A percentile compares a stretch with the other conserved stretches of the same genome.
phyloP scores from a whole-genome alignment of 306 rosid species.

The Corylus avellana region DNA sequence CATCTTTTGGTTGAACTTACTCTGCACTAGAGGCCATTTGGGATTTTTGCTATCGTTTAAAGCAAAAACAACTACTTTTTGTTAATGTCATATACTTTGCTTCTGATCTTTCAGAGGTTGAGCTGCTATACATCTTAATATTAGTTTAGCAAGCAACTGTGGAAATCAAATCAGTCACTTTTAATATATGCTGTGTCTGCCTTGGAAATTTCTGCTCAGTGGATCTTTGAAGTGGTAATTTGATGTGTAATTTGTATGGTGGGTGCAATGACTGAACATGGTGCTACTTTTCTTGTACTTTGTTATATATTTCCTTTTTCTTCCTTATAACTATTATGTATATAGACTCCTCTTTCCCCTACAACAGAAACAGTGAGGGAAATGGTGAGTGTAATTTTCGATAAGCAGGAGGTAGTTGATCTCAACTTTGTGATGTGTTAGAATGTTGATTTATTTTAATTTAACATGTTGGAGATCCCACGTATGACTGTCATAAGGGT shows the following conservation, averaged over 20 bases:
- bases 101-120: neutral
- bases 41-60: neutral
- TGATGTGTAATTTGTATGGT: neutral
- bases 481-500: neutral
- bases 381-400: neutral
- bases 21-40: neutral
- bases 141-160: neutral
- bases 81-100: neutral
- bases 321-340: neutral
- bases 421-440: neutral
- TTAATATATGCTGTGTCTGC: neutral
- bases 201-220: neutral
- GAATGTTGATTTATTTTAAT: neutral
- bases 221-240: neutral
- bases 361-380: neutral
- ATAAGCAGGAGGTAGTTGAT: neutral
- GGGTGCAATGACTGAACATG: neutral
- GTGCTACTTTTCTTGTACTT: neutral
- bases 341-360: neutral
- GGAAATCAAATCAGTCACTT: neutral
- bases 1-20: conserved; percentile 1
- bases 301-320: neutral
- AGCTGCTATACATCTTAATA: neutral
- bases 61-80: neutral
- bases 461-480: neutral